Evolutionary conservation across 495 filamentous ascomycete genomes (phyloP).

Genomic region (Tuber magnatum): DNA sequence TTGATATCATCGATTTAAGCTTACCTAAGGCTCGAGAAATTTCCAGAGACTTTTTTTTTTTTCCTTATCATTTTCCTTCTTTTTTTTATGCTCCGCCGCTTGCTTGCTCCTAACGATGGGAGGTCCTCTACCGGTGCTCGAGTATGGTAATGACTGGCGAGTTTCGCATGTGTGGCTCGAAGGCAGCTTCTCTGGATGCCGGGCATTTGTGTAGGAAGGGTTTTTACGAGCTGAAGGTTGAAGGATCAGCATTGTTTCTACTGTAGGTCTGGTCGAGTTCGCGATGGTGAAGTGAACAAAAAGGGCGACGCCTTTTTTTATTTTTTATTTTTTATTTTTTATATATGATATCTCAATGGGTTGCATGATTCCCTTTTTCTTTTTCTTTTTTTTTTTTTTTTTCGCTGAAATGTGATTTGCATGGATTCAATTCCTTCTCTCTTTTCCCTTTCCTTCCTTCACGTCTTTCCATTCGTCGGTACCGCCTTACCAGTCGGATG

Average conservation of each 20-base stretch:
- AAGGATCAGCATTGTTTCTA: neutral
- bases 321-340: neutral
- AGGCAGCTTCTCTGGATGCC: neutral
- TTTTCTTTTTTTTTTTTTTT: neutral
- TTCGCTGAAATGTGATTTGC: neutral
- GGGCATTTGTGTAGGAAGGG: neutral
- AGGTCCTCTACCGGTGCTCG: neutral
- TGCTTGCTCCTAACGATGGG: neutral
- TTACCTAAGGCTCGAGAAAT: neutral
- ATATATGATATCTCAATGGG: neutral
- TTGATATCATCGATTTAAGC: neutral
- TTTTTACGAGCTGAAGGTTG: conserved; percentile 5
- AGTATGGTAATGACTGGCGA: neutral
- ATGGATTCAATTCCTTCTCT: neutral
- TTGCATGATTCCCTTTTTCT: neutral
- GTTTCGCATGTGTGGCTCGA: neutral
- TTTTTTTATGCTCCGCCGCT: neutral
- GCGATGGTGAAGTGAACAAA: neutral
- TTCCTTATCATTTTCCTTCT: neutral
- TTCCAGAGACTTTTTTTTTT: neutral
- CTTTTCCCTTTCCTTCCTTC: neutral
- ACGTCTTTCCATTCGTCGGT: neutral
- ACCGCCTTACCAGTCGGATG: neutral
- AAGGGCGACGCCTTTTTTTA: neutral
- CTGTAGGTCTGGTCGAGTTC: conserved; percentile 1